phyloP scores from a whole-genome alignment of 495 filamentous ascomycete species.

The Rostrohypoxylon terebratum region DNA sequence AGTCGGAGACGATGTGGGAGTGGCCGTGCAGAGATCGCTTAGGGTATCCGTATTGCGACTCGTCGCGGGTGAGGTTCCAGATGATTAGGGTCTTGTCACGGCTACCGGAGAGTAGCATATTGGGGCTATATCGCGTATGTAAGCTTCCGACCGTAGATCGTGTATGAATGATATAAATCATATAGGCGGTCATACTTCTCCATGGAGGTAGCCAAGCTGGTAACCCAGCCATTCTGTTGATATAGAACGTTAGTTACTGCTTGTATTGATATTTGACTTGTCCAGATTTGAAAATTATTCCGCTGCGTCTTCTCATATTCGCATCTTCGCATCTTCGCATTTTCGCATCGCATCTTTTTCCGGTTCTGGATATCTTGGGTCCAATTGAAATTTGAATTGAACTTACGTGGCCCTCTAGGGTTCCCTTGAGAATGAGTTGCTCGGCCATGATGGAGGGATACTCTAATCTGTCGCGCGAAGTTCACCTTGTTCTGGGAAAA shows the following conservation, averaged over 20 bases:
- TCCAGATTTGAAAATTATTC: not conserved
- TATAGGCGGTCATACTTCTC: constrained; percentile 86
- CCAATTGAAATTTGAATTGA: constrained; percentile 26
- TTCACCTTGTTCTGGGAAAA: constrained; percentile 37
- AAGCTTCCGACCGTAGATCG: constrained; percentile 38
- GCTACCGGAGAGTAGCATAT: constrained; percentile 98
- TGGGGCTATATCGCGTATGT: constrained; percentile 74
- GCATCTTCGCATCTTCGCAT: not conserved
- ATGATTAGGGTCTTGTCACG: constrained; percentile 99
- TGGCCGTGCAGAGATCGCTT: constrained; percentile 98
- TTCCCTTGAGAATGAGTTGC: constrained; percentile 96
- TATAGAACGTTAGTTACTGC: constrained; percentile 33
- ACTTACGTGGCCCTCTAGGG: constrained; percentile 92
- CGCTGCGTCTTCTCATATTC: constrained; percentile 4
- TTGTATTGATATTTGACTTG: constrained; percentile 28
- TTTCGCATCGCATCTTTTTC: not conserved
- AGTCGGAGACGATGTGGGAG: constrained; percentile 99
- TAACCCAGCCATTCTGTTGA: constrained; percentile 75
- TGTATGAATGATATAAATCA: constrained; percentile 1
- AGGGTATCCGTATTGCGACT: constrained; percentile 96
- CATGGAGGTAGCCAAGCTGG: constrained; percentile 93
- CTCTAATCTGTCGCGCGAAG: constrained; percentile 46
- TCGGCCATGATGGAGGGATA: constrained; percentile 75
- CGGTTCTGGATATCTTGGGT: not conserved
- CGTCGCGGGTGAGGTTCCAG: constrained; percentile 99